phyloP scores from a whole-genome alignment of 2,329 filamentous ascomycete species.

The Claviceps fusiformis region DNA sequence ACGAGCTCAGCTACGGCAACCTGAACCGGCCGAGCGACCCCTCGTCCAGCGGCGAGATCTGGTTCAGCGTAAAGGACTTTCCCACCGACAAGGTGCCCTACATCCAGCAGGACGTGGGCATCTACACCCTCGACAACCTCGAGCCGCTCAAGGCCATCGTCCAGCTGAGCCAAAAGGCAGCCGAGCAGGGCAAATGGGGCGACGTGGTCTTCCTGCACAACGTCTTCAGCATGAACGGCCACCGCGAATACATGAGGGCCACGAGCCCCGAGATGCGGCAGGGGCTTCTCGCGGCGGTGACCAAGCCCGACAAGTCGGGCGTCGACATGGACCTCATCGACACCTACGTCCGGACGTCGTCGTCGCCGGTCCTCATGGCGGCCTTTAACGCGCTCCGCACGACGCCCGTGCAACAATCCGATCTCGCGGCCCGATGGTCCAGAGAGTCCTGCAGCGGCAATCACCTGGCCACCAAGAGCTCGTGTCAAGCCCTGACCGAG shows the following conservation, averaged over 20 bases:
- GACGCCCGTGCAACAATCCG: not conserved
- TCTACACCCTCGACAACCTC: conserved; percentile 2
- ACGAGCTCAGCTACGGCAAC: conserved; percentile 2
- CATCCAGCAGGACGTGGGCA: conserved; percentile 1
- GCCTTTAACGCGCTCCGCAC: conserved; percentile 3
- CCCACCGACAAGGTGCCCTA: conserved; percentile 1
- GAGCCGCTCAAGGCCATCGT: not conserved
- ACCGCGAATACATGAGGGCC: conserved; percentile 1
- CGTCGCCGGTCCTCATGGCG: conserved; percentile 1
- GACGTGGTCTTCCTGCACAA: conserved; percentile 4
- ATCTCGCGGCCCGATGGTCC: not conserved
- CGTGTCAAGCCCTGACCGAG: not conserved
- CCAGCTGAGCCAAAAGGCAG: not conserved
- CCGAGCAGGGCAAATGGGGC: conserved; percentile 3
- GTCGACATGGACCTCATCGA: conserved; percentile 1
- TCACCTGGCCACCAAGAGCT: conserved; percentile 1
- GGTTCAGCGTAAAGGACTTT: conserved; percentile 1
- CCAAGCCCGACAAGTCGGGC: not conserved
- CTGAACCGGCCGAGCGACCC: not conserved
- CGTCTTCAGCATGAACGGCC: conserved; percentile 5
- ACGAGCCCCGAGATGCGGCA: conserved; percentile 1
- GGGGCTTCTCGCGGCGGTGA: conserved; percentile 1
- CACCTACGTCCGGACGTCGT: conserved; percentile 2
- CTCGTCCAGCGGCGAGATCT: not conserved
- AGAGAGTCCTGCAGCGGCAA: not conserved